Conservation (phyloP, 1,284 basidiomycete species). For the Ustilago bromivora region DNA sequence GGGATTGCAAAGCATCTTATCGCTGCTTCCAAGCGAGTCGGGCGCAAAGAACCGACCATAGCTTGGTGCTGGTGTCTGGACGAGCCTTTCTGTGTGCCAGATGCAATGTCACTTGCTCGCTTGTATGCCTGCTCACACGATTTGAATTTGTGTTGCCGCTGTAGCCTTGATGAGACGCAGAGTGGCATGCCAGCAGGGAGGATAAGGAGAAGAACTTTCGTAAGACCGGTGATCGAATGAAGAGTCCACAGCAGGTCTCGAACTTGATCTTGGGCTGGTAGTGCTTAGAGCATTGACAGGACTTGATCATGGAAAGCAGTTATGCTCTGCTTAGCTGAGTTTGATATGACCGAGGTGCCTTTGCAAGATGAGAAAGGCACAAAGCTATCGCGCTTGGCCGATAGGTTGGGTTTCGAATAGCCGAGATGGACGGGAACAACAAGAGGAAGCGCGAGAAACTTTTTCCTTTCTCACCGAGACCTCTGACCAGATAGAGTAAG, state of each 20-base stretch:
- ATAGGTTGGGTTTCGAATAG: background rate
- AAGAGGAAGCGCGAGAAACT: background rate
- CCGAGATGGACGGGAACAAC: background rate
- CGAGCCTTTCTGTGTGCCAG: background rate
- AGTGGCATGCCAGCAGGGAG: background rate
- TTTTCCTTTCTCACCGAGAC: background rate
- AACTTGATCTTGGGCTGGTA: too few relatives aligned
- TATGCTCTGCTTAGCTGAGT: background rate
- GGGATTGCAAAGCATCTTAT: background rate
- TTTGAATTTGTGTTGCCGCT: background rate
- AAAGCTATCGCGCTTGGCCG: background rate
- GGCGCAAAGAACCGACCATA: conserved; percentile 1
- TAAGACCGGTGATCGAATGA: background rate
- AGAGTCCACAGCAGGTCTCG: too few relatives aligned
- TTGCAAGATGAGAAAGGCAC: background rate
- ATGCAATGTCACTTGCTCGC: conserved; percentile 7
- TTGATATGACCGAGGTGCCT: background rate
- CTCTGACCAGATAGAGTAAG: background rate
- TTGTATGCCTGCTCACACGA: background rate
- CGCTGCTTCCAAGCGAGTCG: background rate
- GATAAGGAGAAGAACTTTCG: background rate
- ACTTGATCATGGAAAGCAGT: too few relatives aligned
- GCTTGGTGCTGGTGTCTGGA: background rate
- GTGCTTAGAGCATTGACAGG: too few relatives aligned
- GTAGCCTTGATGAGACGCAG: background rate